Base-by-base conservation (phyloP, 345 rosid genomes). In the Lepidium sativum region DNA sequence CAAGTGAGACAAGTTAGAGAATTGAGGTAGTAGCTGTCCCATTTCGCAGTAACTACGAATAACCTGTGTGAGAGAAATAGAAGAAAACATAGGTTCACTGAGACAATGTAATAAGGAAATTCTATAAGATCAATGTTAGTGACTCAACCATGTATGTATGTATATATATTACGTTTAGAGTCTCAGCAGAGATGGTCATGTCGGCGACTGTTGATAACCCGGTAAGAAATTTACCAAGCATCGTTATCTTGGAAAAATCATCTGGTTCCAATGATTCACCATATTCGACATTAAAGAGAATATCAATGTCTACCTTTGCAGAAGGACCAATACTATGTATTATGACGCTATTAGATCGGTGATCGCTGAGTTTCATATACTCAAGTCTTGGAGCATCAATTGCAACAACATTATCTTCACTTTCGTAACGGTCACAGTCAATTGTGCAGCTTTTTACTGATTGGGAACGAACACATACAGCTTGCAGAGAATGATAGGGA, bases 381-480 rank as follows among this genome's bases (percentile, higher is more conserved):
- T 59, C 67, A 35, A 72, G 71, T n/a, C 17, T 66, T 35, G 71
- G 71, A 43, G 72, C 71, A 58, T 65, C 50, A n/a, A 72, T 33
- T 14, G 12, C 42, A 59, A 72, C 67, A 39, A 1, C 49, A 23
- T 57, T 6, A 40, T 52, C 49, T 23, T 32, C 0, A 43, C 63
- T 4, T 40, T 25, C 59, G 6, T 11, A 35, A 31, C 56, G 56
- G 15, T 52, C 63, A 42, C 5, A 59, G 0, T 58, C 35, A 13
- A 72, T 11, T 0, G n/a, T 34, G 23, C 58, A 59, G 17, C 16
- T 72, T 38, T 66, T 65, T 0, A 72, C 34, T 5, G 72, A 58
- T 16, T 10, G 17, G 21, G 76, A 59, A 35, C 67, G 49, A 15
- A 66, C 76, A 57, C n/a, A 3, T 9, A 72, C 54, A 66, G 2